A percentile compares a stretch with the other conserved stretches of the same genome.
phyloP scores from a whole-genome alignment of 768 basidiomycete species.

The Tylopilus subfusipes region DNA sequence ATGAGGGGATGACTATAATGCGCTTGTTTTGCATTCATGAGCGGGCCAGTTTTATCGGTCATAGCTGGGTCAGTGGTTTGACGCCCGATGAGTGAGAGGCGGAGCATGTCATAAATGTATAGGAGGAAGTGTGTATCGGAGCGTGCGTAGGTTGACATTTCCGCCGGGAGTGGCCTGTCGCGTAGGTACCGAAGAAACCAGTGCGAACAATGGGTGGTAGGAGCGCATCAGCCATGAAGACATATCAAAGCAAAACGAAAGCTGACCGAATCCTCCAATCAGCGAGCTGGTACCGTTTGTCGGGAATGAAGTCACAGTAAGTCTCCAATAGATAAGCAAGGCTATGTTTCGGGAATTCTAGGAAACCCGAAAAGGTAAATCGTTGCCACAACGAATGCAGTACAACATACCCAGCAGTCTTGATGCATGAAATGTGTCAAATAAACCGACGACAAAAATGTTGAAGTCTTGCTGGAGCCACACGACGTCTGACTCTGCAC shows the following conservation, averaged over 20 bases:
- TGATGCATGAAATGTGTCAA: constrained; percentile 96
- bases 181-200: background rate
- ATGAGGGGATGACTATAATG: constrained; percentile 43
- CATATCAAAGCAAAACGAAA: background rate
- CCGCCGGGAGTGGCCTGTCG: constrained; percentile 69
- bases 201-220: background rate
- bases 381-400: background rate
- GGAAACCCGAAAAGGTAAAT: background rate
- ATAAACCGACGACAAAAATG: constrained; percentile 90
- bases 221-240: background rate
- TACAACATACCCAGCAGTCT: constrained; percentile 61
- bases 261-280: constrained; percentile 92
- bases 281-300: constrained; percentile 95
- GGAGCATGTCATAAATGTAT: constrained; percentile 87
- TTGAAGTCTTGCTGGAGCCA: constrained; percentile 98
- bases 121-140: constrained; percentile 96
- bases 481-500: constrained; percentile 88
- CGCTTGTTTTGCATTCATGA: background rate
- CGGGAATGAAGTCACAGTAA: constrained; percentile 86
- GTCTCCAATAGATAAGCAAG: constrained; percentile 81
- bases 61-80: constrained; percentile 32
- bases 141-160: constrained; percentile 90
- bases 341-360: constrained; percentile 81
- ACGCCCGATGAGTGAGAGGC: constrained; percentile 82
- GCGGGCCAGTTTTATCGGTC: constrained; percentile 13